Evolutionary conservation across 805 yeast genomes (phyloP).

Genomic region (Starmerella vitae): DNA sequence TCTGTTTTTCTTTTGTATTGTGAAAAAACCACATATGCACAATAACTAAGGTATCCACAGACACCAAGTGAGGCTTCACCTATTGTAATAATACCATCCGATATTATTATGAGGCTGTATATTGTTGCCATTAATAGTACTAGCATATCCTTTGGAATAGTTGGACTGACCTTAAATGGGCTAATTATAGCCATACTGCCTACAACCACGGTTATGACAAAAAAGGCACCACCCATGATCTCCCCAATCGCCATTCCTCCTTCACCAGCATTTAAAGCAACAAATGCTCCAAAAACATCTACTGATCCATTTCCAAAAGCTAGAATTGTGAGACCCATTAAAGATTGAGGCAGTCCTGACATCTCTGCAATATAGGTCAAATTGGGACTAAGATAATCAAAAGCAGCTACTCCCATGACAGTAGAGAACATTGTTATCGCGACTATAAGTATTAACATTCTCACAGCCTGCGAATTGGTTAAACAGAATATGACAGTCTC

Average conservation of each 20-base stretch:
- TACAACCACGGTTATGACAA: conserved; percentile 63
- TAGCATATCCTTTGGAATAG: conserved; percentile 46
- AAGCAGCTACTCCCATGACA: conserved; percentile 63
- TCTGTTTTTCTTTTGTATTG: conserved; percentile 20
- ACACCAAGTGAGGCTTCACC: conserved; percentile 49
- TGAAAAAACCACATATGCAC: conserved; percentile 35
- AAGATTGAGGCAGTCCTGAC: conserved; percentile 54
- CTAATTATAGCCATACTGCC: conserved; percentile 62
- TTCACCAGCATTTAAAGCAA: conserved; percentile 61
- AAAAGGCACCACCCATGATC: conserved; percentile 78
- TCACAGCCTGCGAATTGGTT: background rate
- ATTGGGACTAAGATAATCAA: conserved; percentile 72
- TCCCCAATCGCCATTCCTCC: conserved; percentile 78
- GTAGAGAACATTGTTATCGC: conserved; percentile 37
- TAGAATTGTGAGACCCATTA: conserved; percentile 74
- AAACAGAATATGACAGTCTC: conserved; percentile 8
- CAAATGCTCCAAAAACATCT: conserved; percentile 71
- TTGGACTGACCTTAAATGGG: conserved; percentile 42
- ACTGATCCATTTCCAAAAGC: conserved; percentile 92
- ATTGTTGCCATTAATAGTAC: conserved; percentile 42
- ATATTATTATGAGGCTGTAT: conserved; percentile 39
- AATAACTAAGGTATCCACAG: conserved; percentile 44
- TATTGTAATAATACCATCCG: conserved; percentile 41
- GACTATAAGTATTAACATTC: background rate
- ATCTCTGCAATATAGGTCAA: conserved; percentile 49